Evolutionary conservation across 805 yeast genomes (phyloP), one percentile per base, ranked within the genome.

Genomic region (Maudiozyma serrabonitensis): DNA sequence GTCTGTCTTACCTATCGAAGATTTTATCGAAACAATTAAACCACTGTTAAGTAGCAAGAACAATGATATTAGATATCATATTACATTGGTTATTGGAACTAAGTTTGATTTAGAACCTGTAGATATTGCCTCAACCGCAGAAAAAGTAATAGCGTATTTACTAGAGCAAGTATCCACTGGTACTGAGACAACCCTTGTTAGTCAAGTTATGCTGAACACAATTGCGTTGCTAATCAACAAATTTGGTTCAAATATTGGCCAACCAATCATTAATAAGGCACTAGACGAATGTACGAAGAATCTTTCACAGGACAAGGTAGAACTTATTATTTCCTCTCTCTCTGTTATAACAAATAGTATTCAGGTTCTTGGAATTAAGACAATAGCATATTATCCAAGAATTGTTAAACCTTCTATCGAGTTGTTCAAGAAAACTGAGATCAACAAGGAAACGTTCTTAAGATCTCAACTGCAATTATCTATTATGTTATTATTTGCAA

Each of bases 381-480:
- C 83, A 54, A 83, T 93, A 61, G 90, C 95, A 6, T 78, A 75
- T 60, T 86, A 89, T 73, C 87, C 97, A 32, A 83, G 82, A 65
- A 82, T 90, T 61, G 78, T 93, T 53, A 87, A 89, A 15, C 87
- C 88, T 13, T 72, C 86, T 11, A 72, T 88, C 48, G 69, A 71
- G 26, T 74, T 87, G 38, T 84, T 86, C 69, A 72, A 75, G 28
- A 60, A 62, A 13, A 53, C 58, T 1, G 46, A 56, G 15, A 47
- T 51, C 1, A 51, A 56, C 6, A 46, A 57, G 2, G 60, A 59
- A 6, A 61, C 61, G 23, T 48, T 43, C 3, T 54, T 70, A 38
- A 68, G 56, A 51, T 61, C 67, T 43, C 63, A 67, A 46, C 40
- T 88, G 35, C 93, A 88, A 62, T 72, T 87, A 15, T 79, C 97